A percentile compares a stretch with the other conserved stretches of the same genome.
phyloP scores from a whole-genome alignment of 495 filamentous ascomycete species.

The Neurospora sp. region DNA sequence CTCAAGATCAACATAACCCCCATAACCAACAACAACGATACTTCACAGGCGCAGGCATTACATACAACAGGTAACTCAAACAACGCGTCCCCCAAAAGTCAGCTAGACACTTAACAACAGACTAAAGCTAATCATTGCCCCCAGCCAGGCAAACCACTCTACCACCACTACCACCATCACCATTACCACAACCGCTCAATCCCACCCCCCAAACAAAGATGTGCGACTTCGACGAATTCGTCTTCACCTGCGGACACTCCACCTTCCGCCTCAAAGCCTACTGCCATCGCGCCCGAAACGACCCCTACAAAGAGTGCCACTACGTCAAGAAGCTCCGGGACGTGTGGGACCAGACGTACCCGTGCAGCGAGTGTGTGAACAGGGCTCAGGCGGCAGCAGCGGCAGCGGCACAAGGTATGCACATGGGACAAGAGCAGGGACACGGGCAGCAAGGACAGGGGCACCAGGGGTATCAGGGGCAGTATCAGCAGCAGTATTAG shows the following conservation, averaged over 20 bases:
- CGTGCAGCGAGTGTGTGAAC: constrained; percentile 32
- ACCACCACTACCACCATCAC: neutral
- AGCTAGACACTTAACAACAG: neutral
- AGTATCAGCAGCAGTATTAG: neutral
- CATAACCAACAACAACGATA: neutral
- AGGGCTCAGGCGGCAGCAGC: neutral
- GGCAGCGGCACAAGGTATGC: neutral
- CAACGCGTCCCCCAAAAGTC: neutral
- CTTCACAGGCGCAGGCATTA: neutral
- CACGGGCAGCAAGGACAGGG: neutral
- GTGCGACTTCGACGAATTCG: constrained; percentile 58
- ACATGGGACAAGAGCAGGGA: neutral
- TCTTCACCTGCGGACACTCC: constrained; percentile 50
- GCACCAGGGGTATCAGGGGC: neutral
- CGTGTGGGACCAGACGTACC: constrained; percentile 37
- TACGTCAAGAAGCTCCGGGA: constrained; percentile 50
- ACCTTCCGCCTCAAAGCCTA: constrained; percentile 46
- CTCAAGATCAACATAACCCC: neutral
- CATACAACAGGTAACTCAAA: neutral
- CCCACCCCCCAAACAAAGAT: constrained; percentile 24
- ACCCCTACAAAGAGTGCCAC: constrained; percentile 52
- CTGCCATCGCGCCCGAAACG: constrained; percentile 62
- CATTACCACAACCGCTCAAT: neutral
- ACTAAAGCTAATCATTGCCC: neutral
- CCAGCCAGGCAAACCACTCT: neutral